phyloP scores from a whole-genome alignment of 2,329 filamentous ascomycete species.

The Bipolaris bicolor region DNA sequence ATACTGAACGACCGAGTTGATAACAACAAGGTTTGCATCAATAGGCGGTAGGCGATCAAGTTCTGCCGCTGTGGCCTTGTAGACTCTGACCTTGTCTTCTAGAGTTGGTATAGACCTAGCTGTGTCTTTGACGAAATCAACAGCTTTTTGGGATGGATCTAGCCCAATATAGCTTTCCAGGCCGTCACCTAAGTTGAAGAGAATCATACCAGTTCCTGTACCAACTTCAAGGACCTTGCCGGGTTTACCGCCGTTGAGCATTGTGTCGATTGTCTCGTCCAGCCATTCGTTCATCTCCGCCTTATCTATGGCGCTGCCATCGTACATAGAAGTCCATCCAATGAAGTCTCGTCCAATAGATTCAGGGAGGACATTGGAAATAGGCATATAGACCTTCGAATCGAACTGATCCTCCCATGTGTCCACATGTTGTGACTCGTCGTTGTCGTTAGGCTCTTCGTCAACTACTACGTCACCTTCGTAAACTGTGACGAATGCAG shows the following conservation, averaged over 20 bases:
- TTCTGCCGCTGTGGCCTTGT: neutral
- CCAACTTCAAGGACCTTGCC: conserved; percentile 15
- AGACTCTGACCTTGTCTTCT: neutral
- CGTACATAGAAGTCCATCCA: conserved; percentile 19
- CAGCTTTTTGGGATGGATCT: conserved; percentile 3
- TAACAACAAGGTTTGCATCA: neutral
- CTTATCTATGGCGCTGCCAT: conserved; percentile 13
- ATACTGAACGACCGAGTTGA: conserved; percentile 18
- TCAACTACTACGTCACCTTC: neutral
- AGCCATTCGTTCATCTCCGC: conserved; percentile 21
- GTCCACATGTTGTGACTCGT: conserved; percentile 1
- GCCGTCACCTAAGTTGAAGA: conserved; percentile 12
- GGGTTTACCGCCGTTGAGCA: neutral
- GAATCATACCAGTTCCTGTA: conserved; percentile 17
- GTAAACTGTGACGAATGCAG: neutral
- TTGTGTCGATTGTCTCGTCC: conserved; percentile 13
- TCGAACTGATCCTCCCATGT: conserved; percentile 15
- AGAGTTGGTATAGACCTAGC: conserved; percentile 4
- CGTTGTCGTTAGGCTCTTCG: neutral
- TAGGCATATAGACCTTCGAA: neutral
- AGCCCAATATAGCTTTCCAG: conserved; percentile 12
- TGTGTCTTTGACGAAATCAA: conserved; percentile 9
- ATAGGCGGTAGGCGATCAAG: neutral
- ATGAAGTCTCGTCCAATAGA: conserved; percentile 15
- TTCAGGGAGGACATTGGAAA: neutral